Percentiles rank a stretch among this genome's conserved stretches.
phyloP scores from a whole-genome alignment of 2,329 filamentous ascomycete species.

The Aspergillus quadrilineatus region DNA sequence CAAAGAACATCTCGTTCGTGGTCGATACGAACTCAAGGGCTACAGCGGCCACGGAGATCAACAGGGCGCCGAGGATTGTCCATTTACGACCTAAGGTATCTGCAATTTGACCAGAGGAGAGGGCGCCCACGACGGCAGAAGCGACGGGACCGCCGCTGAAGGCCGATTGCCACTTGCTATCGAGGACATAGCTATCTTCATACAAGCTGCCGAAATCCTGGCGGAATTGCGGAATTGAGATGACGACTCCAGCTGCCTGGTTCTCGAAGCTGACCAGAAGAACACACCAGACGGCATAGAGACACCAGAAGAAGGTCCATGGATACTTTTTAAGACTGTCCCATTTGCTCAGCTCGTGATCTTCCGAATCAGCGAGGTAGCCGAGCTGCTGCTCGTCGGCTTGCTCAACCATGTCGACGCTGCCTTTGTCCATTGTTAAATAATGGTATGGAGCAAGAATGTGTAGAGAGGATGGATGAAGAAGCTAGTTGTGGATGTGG shows the following conservation, averaged over 20 bases:
- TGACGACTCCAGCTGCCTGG: constrained; percentile 5
- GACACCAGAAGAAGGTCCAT: constrained; percentile 7
- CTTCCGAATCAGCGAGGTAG: constrained; percentile 8
- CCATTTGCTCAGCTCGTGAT: constrained; percentile 6
- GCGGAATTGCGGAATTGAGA: constrained; percentile 10
- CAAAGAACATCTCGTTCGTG: constrained; percentile 12
- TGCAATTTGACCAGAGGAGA: constrained; percentile 8
- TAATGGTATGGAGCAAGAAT: not conserved
- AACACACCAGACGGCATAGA: constrained; percentile 11
- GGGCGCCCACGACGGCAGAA: constrained; percentile 7
- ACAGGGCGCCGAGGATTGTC: constrained; percentile 1
- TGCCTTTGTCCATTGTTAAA: constrained; percentile 6
- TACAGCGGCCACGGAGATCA: constrained; percentile 5
- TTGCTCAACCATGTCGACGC: constrained; percentile 8
- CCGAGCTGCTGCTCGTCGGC: constrained; percentile 8
- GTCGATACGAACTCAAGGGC: constrained; percentile 5
- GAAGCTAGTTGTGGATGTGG: not conserved
- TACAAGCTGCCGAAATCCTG: constrained; percentile 9
- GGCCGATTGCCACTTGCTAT: constrained; percentile 11
- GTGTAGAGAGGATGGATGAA: not conserved
- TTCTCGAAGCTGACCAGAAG: constrained; percentile 12
- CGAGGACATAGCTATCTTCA: constrained; percentile 4
- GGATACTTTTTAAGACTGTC: constrained; percentile 8
- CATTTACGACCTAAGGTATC: constrained; percentile 9
- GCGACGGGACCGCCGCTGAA: constrained; percentile 9